Evolutionary conservation across 345 rosid species (phyloP).

Genomic region (Populus davidiana): DNA sequence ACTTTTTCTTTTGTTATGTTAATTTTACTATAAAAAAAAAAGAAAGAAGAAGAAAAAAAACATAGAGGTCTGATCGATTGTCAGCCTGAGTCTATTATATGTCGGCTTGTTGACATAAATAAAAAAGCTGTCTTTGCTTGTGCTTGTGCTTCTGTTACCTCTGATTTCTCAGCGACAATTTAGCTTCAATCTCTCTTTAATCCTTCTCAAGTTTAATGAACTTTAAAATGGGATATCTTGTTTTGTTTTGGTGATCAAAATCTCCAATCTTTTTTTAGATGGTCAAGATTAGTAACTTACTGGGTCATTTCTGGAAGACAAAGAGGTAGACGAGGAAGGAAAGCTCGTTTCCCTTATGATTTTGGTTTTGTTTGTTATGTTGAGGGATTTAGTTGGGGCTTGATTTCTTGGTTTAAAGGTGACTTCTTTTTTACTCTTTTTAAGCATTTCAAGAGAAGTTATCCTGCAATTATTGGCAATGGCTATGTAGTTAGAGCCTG

Average conservation of each 20-base stretch:
- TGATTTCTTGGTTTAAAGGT: conserved; percentile 14
- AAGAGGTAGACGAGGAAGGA: neutral
- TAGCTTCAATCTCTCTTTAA: conserved; percentile 37
- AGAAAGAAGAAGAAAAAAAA: neutral
- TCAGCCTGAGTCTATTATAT: conserved; percentile 43
- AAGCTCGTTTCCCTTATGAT: neutral
- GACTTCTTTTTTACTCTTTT: neutral
- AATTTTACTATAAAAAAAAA: neutral
- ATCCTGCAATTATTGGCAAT: conserved; percentile 21
- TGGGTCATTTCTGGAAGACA: neutral
- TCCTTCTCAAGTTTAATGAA: conserved; percentile 20
- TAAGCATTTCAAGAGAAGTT: neutral
- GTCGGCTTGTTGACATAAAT: conserved; percentile 68
- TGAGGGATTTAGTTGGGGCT: conserved; percentile 9
- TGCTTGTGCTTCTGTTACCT: conserved; percentile 46
- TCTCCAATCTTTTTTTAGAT: neutral
- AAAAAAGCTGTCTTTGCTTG: conserved; percentile 40
- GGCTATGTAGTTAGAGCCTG: conserved; percentile 17
- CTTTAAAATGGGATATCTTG: neutral
- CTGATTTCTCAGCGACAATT: conserved; percentile 78
- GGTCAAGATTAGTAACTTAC: conserved; percentile 1
- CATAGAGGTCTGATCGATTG: conserved; percentile 17
- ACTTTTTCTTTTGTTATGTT: neutral
- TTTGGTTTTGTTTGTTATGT: conserved; percentile 1
- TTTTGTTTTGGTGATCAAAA: conserved; percentile 1